Conservation (phyloP, 148 eudicot genomes). For the Nepenthes gracilis region DNA sequence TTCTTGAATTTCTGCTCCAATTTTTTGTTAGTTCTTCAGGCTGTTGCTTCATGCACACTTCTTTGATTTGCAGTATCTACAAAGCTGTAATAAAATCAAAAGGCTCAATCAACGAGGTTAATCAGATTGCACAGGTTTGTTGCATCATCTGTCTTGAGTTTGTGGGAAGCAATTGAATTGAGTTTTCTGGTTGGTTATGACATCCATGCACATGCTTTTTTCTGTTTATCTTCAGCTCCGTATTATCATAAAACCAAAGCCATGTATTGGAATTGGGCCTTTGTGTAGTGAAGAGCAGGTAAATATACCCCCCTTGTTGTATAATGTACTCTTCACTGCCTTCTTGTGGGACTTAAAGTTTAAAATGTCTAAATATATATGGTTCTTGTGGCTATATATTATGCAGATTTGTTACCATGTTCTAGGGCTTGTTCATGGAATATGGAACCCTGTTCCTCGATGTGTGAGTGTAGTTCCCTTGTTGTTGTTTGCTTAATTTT, state of each 20-base stretch:
- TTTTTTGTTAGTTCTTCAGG: too few relatives aligned
- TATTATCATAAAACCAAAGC: slow-evolving; percentile 75
- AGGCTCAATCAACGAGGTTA: slow-evolving; percentile 67
- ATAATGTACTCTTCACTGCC: not conserved
- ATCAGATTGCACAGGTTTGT: slow-evolving; percentile 93
- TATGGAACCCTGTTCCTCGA: slow-evolving; percentile 93
- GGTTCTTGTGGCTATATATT: slow-evolving; percentile 1
- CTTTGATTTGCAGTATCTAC: slow-evolving; percentile 53
- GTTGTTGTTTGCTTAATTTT: not conserved
- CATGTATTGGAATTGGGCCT: slow-evolving; percentile 77
- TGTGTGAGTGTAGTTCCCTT: slow-evolving; percentile 46
- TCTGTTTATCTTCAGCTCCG: slow-evolving; percentile 48
- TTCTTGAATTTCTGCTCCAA: too few relatives aligned
- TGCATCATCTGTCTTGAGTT: slow-evolving; percentile 7
- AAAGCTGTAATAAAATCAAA: slow-evolving; percentile 71
- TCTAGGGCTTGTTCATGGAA: slow-evolving; percentile 90
- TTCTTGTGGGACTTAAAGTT: not conserved
- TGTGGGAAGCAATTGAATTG: not conserved
- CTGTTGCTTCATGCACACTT: not conserved
- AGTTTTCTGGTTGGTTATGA: not conserved
- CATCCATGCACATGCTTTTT: slow-evolving; percentile 3
- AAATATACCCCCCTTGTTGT: slow-evolving; percentile 4
- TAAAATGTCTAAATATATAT: not conserved
- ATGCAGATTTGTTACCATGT: slow-evolving; percentile 91
- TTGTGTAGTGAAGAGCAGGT: slow-evolving; percentile 93